Base-by-base conservation (phyloP, 1,139 yeast genomes). In the Kodamaea fungicola region DNA sequence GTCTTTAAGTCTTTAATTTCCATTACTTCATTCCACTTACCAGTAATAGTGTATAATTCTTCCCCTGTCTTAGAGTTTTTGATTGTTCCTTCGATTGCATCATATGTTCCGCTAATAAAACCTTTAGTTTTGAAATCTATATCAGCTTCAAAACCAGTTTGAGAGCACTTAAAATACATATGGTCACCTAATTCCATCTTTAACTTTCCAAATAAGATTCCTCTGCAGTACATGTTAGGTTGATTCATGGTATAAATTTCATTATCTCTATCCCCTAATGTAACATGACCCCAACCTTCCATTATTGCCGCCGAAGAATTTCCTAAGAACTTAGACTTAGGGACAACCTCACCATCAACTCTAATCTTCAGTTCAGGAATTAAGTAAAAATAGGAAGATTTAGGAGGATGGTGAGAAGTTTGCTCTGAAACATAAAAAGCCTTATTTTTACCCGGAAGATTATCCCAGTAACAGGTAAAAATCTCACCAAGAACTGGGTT, bases 401-500 rank as follows among this genome's bases (percentile, higher is more conserved):
- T 85, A 7, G 98, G 98, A n/a, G 98, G 98, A 57, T 92, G 98
- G 54, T 92, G 98, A 16, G 96, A 86, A 0, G 96, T 88, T 60
- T 92, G 98, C 59, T 92, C 98, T 1, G 97, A 74, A 9, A 92
- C 63, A 57, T 90, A 94, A 54, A 74, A 90, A 0, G 97, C 96
- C 34, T 76, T 73, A 4, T 74, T 61, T 19, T 71, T 76, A 19
- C 70, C 74, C 39, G 85, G 80, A 8, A 92, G 79, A 37, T 87
- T 64, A 50, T 88, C 94, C 98, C 98, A 92, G 57, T 85, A 90
- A 54, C 96, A 84, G 12, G 86, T 74, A 57, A 88, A 92, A 48
- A 83, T 74, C 57, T 92, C 98, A 22, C 97, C 97, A 23, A 92
- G 61, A 6, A 94, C 89, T 1, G 98, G 98, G 53, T 92, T 92